phyloP scores from a whole-genome alignment of 2,329 filamentous ascomycete genomes.

The Colletotrichum somersetense region DNA sequence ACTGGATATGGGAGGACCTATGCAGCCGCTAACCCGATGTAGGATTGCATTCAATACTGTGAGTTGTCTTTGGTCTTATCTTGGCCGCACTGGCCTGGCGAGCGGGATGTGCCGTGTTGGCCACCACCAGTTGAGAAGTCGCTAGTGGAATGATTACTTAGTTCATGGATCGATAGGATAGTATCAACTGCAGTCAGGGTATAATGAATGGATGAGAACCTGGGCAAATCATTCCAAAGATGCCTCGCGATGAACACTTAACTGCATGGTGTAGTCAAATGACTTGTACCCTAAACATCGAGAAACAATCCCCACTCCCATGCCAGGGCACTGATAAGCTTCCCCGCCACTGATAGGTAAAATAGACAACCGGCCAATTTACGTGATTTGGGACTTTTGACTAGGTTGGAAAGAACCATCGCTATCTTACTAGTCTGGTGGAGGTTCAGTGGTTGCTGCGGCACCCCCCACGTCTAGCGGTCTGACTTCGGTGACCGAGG shows the following conservation, averaged over 20 bases:
- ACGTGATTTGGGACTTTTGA: background rate
- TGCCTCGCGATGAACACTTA: background rate
- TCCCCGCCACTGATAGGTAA: constrained; percentile 12
- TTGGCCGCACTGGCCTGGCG: background rate
- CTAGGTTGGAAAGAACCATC: background rate
- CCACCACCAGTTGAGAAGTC: background rate
- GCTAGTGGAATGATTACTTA: background rate
- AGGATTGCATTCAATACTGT: background rate
- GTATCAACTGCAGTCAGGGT: background rate
- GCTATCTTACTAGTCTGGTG: background rate
- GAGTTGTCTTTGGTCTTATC: constrained; percentile 22
- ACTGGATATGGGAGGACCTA: no score
- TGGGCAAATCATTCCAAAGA: background rate
- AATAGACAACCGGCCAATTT: background rate
- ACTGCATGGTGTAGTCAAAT: background rate
- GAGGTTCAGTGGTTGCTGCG: background rate
- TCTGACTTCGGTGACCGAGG: background rate
- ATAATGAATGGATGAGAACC: background rate
- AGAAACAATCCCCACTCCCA: background rate
- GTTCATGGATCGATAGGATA: background rate
- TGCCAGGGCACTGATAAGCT: constrained; percentile 30
- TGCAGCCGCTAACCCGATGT: background rate
- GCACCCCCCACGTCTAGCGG: background rate
- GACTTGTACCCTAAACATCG: background rate
- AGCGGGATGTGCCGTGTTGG: background rate